phyloP scores from a whole-genome alignment of 441 rosid genomes.

The Flueggea neowawraea region DNA sequence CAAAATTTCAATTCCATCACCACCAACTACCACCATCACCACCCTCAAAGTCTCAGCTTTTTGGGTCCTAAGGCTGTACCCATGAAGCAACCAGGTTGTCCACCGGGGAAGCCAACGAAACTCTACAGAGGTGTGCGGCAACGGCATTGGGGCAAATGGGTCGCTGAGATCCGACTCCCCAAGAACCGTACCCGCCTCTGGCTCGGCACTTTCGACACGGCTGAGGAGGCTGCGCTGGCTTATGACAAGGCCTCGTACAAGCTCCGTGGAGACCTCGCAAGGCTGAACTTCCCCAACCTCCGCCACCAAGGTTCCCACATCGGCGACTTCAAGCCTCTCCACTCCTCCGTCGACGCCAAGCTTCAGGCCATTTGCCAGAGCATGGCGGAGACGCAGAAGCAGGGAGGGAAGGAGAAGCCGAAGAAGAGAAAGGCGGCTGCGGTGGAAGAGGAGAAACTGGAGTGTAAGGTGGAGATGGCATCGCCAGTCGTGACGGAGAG shows the following conservation, averaged over 20 bases:
- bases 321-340: too few relatives aligned
- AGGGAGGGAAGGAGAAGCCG: too few relatives aligned
- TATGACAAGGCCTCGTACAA: slow-evolving; percentile 86
- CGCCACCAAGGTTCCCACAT: background rate
- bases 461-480: too few relatives aligned
- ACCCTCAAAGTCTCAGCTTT: slow-evolving; percentile 3
- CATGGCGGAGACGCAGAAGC: too few relatives aligned
- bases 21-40: slow-evolving; percentile 13
- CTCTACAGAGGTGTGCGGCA: slow-evolving; percentile 92
- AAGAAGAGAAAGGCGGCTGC: too few relatives aligned
- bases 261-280: slow-evolving; percentile 76
- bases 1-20: slow-evolving; percentile 57
- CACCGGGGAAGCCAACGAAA: slow-evolving; percentile 44
- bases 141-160: slow-evolving; percentile 99
- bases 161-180: slow-evolving; percentile 93
- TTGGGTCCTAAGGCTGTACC: slow-evolving; percentile 54
- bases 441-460: too few relatives aligned
- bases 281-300: slow-evolving; percentile 78
- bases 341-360: too few relatives aligned
- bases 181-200: slow-evolving; percentile 90
- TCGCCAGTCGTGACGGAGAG: too few relatives aligned
- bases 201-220: slow-evolving; percentile 93
- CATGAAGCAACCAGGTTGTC: slow-evolving; percentile 45
- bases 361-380: too few relatives aligned
- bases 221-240: slow-evolving; percentile 90